Evolutionary conservation across 192 early-diverging fungal species (phyloP).

Genomic region (Linnemannia elongata): DNA sequence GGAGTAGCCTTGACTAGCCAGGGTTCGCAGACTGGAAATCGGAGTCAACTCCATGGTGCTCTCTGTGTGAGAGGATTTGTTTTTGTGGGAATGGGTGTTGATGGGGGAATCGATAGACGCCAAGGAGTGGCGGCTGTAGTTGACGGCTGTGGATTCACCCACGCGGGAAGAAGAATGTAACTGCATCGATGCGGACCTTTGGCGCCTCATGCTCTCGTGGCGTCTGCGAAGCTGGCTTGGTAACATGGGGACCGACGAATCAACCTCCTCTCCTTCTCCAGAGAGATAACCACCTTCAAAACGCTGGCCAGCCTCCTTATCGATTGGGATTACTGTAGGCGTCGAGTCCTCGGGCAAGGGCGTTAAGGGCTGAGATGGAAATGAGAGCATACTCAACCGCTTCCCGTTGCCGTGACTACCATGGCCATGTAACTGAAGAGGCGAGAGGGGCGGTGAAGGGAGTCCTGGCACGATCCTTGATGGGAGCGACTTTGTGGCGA

Average conservation of each 20-base stretch:
- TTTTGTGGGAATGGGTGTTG: not conserved
- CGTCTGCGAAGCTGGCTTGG: slow-evolving; percentile 44
- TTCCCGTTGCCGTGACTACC: not conserved
- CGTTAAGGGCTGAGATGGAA: not conserved
- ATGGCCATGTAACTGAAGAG: slow-evolving; percentile 21
- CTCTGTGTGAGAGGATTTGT: not conserved
- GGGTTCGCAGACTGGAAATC: not conserved
- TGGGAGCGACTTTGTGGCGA: slow-evolving; percentile 6
- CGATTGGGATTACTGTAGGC: not conserved
- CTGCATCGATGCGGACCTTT: slow-evolving; percentile 2
- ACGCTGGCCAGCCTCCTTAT: not conserved
- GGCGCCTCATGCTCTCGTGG: slow-evolving; percentile 37
- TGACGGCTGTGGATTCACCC: not conserved
- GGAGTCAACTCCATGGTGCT: not conserved
- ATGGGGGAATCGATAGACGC: not conserved
- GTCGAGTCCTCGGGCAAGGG: slow-evolving; percentile 1
- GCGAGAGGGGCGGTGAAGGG: slow-evolving; percentile 47
- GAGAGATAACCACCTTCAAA: slow-evolving; percentile 5
- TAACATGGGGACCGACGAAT: slow-evolving; percentile 24
- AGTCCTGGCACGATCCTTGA: slow-evolving; percentile 23
- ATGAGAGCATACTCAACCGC: slow-evolving; percentile 8
- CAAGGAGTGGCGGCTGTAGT: not conserved
- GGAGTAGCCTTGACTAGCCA: not conserved
- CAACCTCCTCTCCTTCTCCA: slow-evolving; percentile 3
- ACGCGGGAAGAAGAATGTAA: not conserved